These are phyloP conservation scores for Aspergillus phoenicis DNA, from an alignment of 2,329 filamentous ascomycete genomes.

Conservation along the genomic window DNA sequence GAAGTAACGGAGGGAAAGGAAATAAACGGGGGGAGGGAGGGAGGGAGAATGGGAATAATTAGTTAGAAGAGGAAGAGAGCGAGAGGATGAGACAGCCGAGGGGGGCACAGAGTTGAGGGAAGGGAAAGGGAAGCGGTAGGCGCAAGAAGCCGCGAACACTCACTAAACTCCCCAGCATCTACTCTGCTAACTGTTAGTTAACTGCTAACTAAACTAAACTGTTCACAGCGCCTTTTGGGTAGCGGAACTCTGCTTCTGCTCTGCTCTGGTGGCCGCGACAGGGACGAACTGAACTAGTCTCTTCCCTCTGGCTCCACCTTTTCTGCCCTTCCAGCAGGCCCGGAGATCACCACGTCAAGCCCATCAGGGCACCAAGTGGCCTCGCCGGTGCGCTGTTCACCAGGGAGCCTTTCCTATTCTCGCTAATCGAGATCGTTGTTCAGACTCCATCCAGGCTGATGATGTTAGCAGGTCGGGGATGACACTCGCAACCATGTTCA, in stretches of 20 bases:
- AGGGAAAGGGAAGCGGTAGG: slow-evolving; percentile 11
- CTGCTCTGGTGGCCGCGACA: background rate
- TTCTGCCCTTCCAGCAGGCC: background rate
- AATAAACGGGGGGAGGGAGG: slow-evolving; percentile 20
- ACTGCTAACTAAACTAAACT: too few species aligned
- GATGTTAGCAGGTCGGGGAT: background rate
- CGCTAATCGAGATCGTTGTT: background rate
- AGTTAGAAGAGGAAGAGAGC: slow-evolving; percentile 17
- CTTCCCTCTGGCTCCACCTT: background rate
- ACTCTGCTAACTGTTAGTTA: too few species aligned
- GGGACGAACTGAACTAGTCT: background rate
- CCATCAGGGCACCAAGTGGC: background rate
- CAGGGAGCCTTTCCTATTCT: background rate
- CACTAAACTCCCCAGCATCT: too few species aligned
- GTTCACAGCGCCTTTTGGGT: too few species aligned
- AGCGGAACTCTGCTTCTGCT: too few species aligned
- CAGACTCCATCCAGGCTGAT: too few species aligned
- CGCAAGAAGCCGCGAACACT: background rate
- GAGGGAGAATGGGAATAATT: slow-evolving; percentile 13
- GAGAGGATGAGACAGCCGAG: slow-evolving; percentile 17
- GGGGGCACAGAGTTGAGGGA: background rate
- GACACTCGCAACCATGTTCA: background rate
- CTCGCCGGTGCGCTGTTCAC: background rate
- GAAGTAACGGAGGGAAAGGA: slow-evolving; percentile 16
- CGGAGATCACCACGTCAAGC: slow-evolving; percentile 4